Base-by-base conservation (phyloP, 345 rosid species). In the Ricinus communis region DNA sequence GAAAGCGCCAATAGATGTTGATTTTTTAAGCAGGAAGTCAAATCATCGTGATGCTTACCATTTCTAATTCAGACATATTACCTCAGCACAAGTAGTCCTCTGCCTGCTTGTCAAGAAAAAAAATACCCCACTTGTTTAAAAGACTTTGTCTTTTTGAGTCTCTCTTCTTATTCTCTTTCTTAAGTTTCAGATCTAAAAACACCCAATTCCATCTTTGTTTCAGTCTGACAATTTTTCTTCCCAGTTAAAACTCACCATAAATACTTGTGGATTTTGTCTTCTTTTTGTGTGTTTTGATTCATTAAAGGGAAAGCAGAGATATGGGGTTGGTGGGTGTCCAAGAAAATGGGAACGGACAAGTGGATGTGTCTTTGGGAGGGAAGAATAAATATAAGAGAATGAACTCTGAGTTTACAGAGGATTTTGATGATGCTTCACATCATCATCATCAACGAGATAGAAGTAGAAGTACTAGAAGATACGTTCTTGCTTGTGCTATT, bases 371-470 rank as follows among this genome's bases (percentile, higher is more conserved):
- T 30, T 56, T 88, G 70, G 88, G 90, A 49, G 73, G 66, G 59
- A 93, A 86, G 79, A 90, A 84, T 75, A 91, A 87, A 85, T 93
- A 93, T 69, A 83, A 65, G 82, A 83, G 97, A 70, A 93, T 89
- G 96, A 90, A 81, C 70, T 82, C 91, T 33, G 85, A 87, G 55
- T 43, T 74, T 21, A 5, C 15, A 18, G 75, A 70, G 36, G 75
- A 65, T 71, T 8, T 58, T 30, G 67, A 68, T 58, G 59, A 69
- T 53, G 73, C 22, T 14, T 27, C n/a, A n/a, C n/a, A n/a, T n/a
- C n/a, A 27, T 62, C 64, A 81, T 71, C 77, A 71, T 8, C 57
- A 57, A 43, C 53, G 40, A 56, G 46, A 52, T 55, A 70, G 60
- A 61, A 71, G 60, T 12, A 33, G 16, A 40, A 45, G 28, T 15